These are phyloP conservation scores for Kwoniella dendrophila DNA, from an alignment of 768 basidiomycete species.

Conservation along the genomic window DNA sequence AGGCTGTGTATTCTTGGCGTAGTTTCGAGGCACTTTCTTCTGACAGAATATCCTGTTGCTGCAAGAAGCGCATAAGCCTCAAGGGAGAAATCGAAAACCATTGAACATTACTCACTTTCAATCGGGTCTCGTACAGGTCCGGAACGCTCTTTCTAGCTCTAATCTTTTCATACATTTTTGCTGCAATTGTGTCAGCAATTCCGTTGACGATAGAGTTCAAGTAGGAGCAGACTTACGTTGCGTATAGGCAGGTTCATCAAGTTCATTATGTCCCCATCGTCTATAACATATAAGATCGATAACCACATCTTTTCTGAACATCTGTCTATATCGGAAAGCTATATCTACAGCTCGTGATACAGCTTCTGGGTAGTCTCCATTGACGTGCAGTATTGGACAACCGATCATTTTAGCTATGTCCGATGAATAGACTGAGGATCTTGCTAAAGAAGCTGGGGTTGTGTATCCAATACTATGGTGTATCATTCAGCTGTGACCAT, in stretches of 20 bases:
- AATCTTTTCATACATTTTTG: conserved; percentile 89
- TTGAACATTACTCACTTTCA: conserved; percentile 62
- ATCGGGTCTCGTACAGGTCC: conserved; percentile 74
- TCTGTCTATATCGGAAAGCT: conserved; percentile 82
- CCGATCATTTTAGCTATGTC: conserved; percentile 82
- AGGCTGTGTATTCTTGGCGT: conserved; percentile 65
- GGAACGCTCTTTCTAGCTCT: conserved; percentile 75
- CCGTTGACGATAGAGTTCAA: neutral
- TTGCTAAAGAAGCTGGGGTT: conserved; percentile 78
- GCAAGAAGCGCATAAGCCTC: neutral
- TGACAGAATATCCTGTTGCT: conserved; percentile 64
- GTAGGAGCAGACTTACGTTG: conserved; percentile 58
- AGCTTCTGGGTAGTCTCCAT: conserved; percentile 90
- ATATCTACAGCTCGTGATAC: conserved; percentile 81
- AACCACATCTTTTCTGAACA: conserved; percentile 88
- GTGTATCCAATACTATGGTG: conserved; percentile 79
- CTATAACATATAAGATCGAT: conserved; percentile 87
- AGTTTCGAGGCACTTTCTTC: conserved; percentile 61
- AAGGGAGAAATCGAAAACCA: neutral
- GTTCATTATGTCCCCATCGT: conserved; percentile 84
- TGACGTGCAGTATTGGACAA: conserved; percentile 84
- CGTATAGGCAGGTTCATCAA: conserved; percentile 83
- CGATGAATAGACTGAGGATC: conserved; percentile 78
- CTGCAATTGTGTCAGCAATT: neutral
- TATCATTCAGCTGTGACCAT: conserved; percentile 3